A percentile compares a stretch with the other conserved stretches of the same genome.
These are phyloP conservation scores for Lentinus brumalis DNA, from an alignment of 768 basidiomycete genomes.

Conservation along the genomic window DNA sequence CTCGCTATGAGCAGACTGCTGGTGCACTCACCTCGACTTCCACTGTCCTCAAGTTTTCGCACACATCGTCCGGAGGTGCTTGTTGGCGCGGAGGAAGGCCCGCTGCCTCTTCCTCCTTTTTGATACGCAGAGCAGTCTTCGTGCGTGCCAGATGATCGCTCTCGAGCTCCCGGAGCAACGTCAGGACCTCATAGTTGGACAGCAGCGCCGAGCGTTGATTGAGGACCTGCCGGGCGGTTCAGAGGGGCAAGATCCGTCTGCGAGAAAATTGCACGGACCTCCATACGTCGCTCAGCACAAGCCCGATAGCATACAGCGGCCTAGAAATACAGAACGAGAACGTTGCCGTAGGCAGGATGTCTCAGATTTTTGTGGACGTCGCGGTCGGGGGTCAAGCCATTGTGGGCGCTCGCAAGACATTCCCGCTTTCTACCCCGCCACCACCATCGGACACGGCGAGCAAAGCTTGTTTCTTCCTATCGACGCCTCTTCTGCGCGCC, in stretches of 20 bases:
- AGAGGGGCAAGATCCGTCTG: neutral
- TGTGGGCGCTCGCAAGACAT: constrained; percentile 17
- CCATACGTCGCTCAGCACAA: constrained; percentile 19
- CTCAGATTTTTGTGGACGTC: constrained; percentile 3
- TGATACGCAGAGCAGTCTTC: constrained; percentile 69
- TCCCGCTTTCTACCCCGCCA: constrained; percentile 24
- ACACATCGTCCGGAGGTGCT: constrained; percentile 53
- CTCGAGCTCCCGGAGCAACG: constrained; percentile 76
- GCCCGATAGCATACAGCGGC: constrained; percentile 10
- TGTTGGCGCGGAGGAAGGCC: constrained; percentile 34
- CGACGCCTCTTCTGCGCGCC: constrained; percentile 11
- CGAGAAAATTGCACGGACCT: constrained; percentile 23
- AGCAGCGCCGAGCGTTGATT: constrained; percentile 78
- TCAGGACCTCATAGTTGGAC: constrained; percentile 85
- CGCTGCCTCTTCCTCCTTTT: constrained; percentile 72
- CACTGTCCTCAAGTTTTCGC: constrained; percentile 81
- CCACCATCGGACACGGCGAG: constrained; percentile 23
- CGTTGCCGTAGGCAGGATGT: neutral
- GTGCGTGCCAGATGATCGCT: constrained; percentile 68
- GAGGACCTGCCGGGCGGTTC: constrained; percentile 50
- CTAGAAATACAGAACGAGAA: constrained; percentile 14
- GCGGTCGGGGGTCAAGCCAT: constrained; percentile 21
- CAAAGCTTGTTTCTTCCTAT: constrained; percentile 19
- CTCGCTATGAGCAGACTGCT: neutral
- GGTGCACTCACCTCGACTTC: constrained; percentile 70